phyloP scores from a whole-genome alignment of 1,139 yeast genomes.

The Yamadazyma songkhlaensis region DNA sequence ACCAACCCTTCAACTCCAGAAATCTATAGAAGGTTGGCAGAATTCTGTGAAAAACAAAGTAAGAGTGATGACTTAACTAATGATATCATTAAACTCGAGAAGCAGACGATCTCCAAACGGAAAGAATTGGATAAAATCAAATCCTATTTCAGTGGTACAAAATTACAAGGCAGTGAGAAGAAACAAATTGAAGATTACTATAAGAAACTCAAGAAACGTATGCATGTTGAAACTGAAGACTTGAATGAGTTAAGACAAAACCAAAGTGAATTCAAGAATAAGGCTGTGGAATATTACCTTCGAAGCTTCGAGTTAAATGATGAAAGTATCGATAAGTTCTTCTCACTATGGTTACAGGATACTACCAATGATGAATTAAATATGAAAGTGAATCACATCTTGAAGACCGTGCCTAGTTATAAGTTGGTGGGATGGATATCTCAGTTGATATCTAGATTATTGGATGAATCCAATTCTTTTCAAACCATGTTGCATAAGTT shows the following conservation, averaged over 20 bases:
- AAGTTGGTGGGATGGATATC: constrained; percentile 79
- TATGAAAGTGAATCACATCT: constrained; percentile 25
- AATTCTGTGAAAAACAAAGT: constrained; percentile 71
- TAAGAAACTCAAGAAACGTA: constrained; percentile 45
- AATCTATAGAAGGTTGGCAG: constrained; percentile 43
- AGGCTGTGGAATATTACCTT: constrained; percentile 62
- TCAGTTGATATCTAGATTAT: constrained; percentile 74
- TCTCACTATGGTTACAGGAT: constrained; percentile 82
- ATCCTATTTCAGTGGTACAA: constrained; percentile 35
- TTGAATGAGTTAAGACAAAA: constrained; percentile 35
- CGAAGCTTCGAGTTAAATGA: constrained; percentile 49
- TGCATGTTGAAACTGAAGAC: constrained; percentile 48
- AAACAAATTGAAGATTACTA: constrained; percentile 51
- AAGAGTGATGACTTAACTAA: constrained; percentile 42
- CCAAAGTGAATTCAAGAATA: constrained; percentile 44
- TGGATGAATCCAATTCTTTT: constrained; percentile 47
- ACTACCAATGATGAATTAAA: constrained; percentile 43
- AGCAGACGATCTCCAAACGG: constrained; percentile 35
- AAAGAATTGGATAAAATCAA: constrained; percentile 50
- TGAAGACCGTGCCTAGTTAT: constrained; percentile 48
- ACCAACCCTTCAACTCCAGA: constrained; percentile 3
- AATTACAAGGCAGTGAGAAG: constrained; percentile 42
- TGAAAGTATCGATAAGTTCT: constrained; percentile 70
- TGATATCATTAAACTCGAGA: constrained; percentile 41
- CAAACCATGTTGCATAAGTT: constrained; percentile 54